Evolutionary conservation across 2,329 filamentous ascomycete genomes (phyloP), one percentile per base, ranked within the genome.

Genomic region (Ophiostoma montium): DNA sequence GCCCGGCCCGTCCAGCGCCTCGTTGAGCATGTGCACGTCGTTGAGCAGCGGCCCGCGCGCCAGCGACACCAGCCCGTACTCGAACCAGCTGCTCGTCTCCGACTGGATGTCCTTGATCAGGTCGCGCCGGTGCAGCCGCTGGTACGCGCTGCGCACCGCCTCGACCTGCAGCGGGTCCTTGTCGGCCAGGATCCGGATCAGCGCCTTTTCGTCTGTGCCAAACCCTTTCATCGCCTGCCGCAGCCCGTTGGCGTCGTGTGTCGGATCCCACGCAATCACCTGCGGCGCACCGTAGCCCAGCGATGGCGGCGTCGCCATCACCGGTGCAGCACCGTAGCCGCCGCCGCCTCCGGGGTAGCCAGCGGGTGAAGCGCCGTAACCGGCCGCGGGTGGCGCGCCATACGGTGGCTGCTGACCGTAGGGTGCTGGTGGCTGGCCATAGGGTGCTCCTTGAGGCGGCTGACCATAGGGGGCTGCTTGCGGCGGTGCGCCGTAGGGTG

Each of bases 221-320:
- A 95, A 86, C 0, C 63, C 88, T 65, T 94, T 95, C 87, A 95
- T 95, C 2, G 90, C 86, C 57, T 75, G 75, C 48, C 86, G 78
- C 19, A 94, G 69, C 4, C 71, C 76, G 50, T 87, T 76, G 0
- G 86, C 84, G 57, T 92, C 80, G 12, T 70, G 67, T 3, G 68
- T 72, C 44, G 78, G 82, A 55, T 94, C 80, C 71, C 74, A 82
- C 30, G 76, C 71, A 39, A 86, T 83, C 42, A 76, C 69, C 58
- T 85, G 83, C 12, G 78, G 76, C 0, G 82, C 74, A 3, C 79
- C 78, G 59, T 95, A 95, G 33, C 89, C 89, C 0, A 75, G 65
- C 0, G 84, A 84, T 1, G 86, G 77, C 11, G 76, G 74, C 1
- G 81, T 78, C 11, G 82, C 77, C 38, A 74, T 70, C 31, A 60